Conservation (phyloP, 1,284 basidiomycete species). For the Phlebopus sp. region DNA sequence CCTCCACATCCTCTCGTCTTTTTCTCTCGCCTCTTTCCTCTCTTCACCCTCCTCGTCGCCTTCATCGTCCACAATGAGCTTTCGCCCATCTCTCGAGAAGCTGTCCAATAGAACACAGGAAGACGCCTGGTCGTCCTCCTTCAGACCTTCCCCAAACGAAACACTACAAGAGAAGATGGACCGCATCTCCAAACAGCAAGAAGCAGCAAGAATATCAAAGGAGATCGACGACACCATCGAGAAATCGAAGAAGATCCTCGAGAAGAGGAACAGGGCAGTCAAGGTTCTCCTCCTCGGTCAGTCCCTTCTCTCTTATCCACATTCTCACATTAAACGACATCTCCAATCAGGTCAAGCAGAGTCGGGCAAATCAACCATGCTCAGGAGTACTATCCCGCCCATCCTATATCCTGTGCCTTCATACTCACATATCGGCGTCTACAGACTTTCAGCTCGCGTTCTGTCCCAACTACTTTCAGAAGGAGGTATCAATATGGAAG, state of each 20-base stretch:
- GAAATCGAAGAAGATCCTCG: conserved; percentile 48
- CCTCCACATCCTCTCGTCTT: too few species aligned
- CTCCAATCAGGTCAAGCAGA: conserved; percentile 54
- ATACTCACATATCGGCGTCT: neutral
- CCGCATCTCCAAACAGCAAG: conserved; percentile 41
- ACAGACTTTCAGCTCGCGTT: conserved; percentile 68
- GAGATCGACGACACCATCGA: conserved; percentile 59
- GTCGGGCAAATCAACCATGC: conserved; percentile 67
- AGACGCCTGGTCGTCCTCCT: conserved; percentile 24
- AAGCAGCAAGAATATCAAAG: conserved; percentile 43
- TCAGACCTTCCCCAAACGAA: conserved; percentile 40
- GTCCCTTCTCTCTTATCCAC: conserved; percentile 13
- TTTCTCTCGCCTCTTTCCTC: too few species aligned
- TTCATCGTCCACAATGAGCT: too few species aligned
- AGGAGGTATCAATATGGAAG: conserved; percentile 57
- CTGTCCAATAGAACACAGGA: conserved; percentile 2
- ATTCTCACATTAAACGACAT: neutral
- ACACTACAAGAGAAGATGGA: conserved; percentile 41
- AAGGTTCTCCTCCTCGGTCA: conserved; percentile 65
- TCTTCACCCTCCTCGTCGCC: too few species aligned
- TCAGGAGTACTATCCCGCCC: conserved; percentile 48
- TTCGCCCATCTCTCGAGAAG: conserved; percentile 2
- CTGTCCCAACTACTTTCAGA: conserved; percentile 56
- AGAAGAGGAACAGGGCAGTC: conserved; percentile 54
- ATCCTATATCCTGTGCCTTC: neutral